Percentiles rank a stretch among this genome's conserved stretches.
These are phyloP conservation scores for Galeopsis tetrahit DNA, from an alignment of 257 asterid genomes.

Conservation along the genomic window DNA sequence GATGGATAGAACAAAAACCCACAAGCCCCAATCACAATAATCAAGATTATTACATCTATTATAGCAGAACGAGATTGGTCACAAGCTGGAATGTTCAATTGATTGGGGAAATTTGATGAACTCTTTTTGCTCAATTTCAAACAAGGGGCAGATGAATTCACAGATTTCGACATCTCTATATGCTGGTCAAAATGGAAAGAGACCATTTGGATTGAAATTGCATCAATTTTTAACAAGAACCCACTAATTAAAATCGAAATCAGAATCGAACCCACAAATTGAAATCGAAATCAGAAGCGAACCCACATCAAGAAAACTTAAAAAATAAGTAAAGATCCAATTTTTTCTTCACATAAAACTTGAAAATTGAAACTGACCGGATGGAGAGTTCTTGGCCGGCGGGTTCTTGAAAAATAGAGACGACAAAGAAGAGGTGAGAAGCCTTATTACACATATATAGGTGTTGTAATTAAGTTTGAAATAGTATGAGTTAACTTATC, in stretches of 20 bases:
- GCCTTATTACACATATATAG: slow-evolving; percentile 12
- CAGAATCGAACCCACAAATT: slow-evolving; percentile 37
- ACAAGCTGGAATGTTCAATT: slow-evolving; percentile 62
- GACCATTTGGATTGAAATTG: slow-evolving; percentile 73
- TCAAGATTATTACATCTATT: slow-evolving; percentile 69
- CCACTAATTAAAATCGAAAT: slow-evolving; percentile 38
- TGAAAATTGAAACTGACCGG: not conserved
- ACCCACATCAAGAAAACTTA: slow-evolving; percentile 27
- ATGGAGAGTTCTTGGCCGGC: slow-evolving; percentile 34
- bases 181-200: slow-evolving; percentile 66
- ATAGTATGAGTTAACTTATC: slow-evolving; percentile 34
- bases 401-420: slow-evolving; percentile 31
- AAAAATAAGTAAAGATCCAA: not conserved
- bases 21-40: slow-evolving; percentile 71
- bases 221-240: slow-evolving; percentile 40
- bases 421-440: slow-evolving; percentile 28
- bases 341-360: slow-evolving; percentile 26
- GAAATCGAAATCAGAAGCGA: slow-evolving; percentile 37
- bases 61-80: slow-evolving; percentile 71
- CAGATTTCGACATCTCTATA: slow-evolving; percentile 63
- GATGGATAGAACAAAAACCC: slow-evolving; percentile 74
- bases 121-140: slow-evolving; percentile 46
- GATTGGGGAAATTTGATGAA: slow-evolving; percentile 39
- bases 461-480: slow-evolving; percentile 1
- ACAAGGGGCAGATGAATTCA: slow-evolving; percentile 51